These are phyloP conservation scores for Alloteropsis angusta DNA, from an alignment of 202 grass and related monocot genomes.

Conservation along the genomic window DNA sequence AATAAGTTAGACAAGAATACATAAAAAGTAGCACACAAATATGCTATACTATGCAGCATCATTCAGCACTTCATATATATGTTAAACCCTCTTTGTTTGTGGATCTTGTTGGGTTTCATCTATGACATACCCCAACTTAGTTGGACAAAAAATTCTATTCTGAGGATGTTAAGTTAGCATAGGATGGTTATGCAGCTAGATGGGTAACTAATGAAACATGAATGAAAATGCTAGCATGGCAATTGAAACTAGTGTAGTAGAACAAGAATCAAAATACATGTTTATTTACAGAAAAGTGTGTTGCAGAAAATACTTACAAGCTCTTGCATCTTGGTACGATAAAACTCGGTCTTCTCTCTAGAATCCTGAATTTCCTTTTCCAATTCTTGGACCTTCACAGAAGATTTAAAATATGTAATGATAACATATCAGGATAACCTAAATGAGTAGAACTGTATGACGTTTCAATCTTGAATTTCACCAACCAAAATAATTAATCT, in stretches of 20 bases:
- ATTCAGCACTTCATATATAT: not conserved
- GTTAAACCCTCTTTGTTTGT: not conserved
- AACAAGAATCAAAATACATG: not conserved
- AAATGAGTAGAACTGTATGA: slow-evolving; percentile 5
- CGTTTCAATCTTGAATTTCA: not conserved
- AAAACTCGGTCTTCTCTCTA: slow-evolving; percentile 91
- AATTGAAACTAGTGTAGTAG: slow-evolving; percentile 12
- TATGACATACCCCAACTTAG: not conserved
- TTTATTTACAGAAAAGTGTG: slow-evolving; percentile 20
- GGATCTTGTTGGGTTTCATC: not conserved
- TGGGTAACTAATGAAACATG: slow-evolving; percentile 6
- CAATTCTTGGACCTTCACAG: slow-evolving; percentile 90
- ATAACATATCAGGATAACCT: not conserved
- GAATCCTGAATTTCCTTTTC: slow-evolving; percentile 99
- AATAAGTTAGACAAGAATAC: slow-evolving; percentile 32
- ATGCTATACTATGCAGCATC: not conserved
- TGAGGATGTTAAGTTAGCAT: not conserved
- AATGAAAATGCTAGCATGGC: slow-evolving; percentile 2
- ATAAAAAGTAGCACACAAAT: slow-evolving; percentile 20
- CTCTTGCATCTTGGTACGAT: slow-evolving; percentile 97
- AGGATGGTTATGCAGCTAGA: not conserved
- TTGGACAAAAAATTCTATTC: not conserved
- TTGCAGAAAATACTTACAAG: slow-evolving; percentile 67
- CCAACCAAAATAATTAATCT: not conserved
- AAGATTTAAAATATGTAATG: slow-evolving; percentile 23